Evolutionary conservation across 108 stramenopile genomes (phyloP).

Genomic region (Fragilariopsis cylindrus): DNA sequence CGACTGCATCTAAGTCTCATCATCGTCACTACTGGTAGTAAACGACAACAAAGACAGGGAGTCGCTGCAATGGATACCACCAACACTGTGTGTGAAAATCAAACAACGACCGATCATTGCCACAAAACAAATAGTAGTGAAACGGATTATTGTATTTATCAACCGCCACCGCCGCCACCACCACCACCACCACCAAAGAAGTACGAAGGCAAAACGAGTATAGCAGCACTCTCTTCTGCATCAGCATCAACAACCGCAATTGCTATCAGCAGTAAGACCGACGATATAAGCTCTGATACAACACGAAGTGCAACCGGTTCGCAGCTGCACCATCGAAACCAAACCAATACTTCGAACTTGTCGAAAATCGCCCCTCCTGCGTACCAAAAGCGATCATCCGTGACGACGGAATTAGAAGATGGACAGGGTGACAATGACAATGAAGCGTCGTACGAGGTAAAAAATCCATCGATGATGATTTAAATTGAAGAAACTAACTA

Average conservation of each 20-base stretch:
- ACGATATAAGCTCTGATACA: not conserved
- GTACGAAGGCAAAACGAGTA: not conserved
- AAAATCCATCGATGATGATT: conserved; percentile 1
- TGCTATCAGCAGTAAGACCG: not conserved
- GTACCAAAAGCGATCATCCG: not conserved
- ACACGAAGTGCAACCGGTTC: not conserved
- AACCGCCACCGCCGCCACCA: not conserved
- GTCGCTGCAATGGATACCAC: not conserved
- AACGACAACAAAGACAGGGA: not conserved
- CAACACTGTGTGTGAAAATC: not conserved
- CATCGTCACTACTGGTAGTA: too few relatives aligned
- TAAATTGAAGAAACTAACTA: not conserved
- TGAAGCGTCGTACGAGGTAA: conserved; percentile 12
- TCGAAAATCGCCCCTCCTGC: conserved; percentile 7
- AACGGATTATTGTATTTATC: not conserved
- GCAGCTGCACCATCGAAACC: not conserved
- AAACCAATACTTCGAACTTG: not conserved
- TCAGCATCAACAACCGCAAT: conserved; percentile 5
- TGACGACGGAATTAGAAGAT: not conserved
- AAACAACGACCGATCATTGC: not conserved
- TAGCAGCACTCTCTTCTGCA: not conserved
- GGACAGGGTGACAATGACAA: not conserved
- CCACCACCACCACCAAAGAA: not conserved
- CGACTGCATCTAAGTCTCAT: too few relatives aligned
- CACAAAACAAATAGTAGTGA: not conserved